phyloP scores from a whole-genome alignment of 768 basidiomycete genomes.

The Chalciporus pseudorubinellus region DNA sequence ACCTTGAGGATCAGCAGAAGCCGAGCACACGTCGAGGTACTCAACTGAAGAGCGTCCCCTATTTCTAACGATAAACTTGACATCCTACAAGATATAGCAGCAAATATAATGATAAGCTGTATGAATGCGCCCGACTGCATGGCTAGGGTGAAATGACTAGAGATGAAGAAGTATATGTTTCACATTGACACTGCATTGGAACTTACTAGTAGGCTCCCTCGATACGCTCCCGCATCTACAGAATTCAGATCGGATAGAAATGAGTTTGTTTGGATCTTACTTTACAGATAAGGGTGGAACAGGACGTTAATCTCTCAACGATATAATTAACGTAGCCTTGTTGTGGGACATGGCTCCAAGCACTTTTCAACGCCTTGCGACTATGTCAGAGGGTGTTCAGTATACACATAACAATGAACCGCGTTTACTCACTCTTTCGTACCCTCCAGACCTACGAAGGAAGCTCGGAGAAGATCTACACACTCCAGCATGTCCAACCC shows the following conservation, averaged over 20 bases:
- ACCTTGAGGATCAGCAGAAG: conserved; percentile 35
- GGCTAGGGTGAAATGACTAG: conserved; percentile 57
- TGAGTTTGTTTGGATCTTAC: conserved; percentile 29
- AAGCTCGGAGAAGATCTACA: conserved; percentile 26
- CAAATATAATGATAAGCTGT: conserved; percentile 60
- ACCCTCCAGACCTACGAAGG: conserved; percentile 28
- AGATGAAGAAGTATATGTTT: not conserved
- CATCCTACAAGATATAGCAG: conserved; percentile 61
- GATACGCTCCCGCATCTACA: conserved; percentile 47
- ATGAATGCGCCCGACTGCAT: conserved; percentile 76
- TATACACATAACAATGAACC: not conserved
- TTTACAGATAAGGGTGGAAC: conserved; percentile 44
- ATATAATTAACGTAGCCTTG: conserved; percentile 32
- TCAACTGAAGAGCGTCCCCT: conserved; percentile 34
- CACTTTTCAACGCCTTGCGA: conserved; percentile 49
- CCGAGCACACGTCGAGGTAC: conserved; percentile 26
- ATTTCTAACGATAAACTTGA: conserved; percentile 45
- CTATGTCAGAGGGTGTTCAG: conserved; percentile 33
- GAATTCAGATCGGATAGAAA: conserved; percentile 1
- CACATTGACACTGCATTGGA: not conserved
- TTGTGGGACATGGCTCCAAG: conserved; percentile 65
- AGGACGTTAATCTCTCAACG: conserved; percentile 35
- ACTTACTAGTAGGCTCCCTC: conserved; percentile 55
- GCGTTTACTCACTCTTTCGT: conserved; percentile 23
- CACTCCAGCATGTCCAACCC: conserved; percentile 18